phyloP scores from a whole-genome alignment of 768 basidiomycete genomes.

The Naganishia vishniacii region DNA sequence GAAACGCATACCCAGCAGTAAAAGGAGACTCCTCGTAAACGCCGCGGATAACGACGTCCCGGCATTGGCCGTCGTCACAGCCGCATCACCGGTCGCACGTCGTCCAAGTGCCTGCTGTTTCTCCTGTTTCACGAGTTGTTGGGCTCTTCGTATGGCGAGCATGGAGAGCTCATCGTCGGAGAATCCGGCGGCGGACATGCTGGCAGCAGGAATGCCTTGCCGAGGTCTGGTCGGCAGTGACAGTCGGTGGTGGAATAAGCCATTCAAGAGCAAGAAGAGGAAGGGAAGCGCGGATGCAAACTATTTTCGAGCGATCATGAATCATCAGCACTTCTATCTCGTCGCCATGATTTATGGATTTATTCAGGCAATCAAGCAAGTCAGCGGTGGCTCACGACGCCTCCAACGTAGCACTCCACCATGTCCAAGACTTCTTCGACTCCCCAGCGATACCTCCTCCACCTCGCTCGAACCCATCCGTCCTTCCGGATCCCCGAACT shows the following conservation, averaged over 20 bases:
- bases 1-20: constrained; percentile 37
- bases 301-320: constrained; percentile 8
- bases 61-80: constrained; percentile 28
- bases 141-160: constrained; percentile 17
- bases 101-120: neutral
- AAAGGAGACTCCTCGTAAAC: constrained; percentile 38
- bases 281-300: constrained; percentile 6
- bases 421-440: neutral
- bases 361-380: too few relatives aligned
- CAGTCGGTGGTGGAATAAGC: too few relatives aligned
- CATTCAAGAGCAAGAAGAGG: neutral
- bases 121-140: neutral
- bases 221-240: too few relatives aligned
- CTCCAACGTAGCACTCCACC: too few relatives aligned
- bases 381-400: too few relatives aligned
- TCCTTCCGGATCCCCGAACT: constrained; percentile 83
- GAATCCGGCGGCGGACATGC: constrained; percentile 13
- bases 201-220: neutral
- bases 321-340: neutral
- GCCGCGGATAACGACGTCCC: constrained; percentile 40
- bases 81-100: neutral
- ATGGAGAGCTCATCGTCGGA: constrained; percentile 17
- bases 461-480: constrained; percentile 73
- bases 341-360: neutral
- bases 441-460: constrained; percentile 55